A percentile compares a stretch with the other conserved stretches of the same genome.
phyloP scores from a whole-genome alignment of 192 early-diverging fungal species.

The Geosiphon pyriformis region DNA sequence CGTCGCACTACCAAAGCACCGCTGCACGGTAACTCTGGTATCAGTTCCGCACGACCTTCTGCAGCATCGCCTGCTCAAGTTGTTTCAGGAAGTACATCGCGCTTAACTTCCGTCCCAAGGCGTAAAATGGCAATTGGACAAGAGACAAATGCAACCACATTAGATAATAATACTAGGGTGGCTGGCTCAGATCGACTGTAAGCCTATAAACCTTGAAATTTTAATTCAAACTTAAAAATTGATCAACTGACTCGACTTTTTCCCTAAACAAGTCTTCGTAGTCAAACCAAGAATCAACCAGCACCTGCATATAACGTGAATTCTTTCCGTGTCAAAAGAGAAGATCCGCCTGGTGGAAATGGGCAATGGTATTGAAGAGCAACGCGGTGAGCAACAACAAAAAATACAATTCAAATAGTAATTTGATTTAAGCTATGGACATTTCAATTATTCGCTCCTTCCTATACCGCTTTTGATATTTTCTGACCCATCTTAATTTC shows the following conservation, averaged over 20 bases:
- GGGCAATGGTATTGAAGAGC: constrained; percentile 21
- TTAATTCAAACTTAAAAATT: neutral
- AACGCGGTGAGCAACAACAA: too few species aligned
- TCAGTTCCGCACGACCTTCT: constrained; percentile 9
- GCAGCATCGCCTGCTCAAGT: neutral
- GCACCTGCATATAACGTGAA: constrained; percentile 3
- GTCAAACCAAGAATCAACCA: constrained; percentile 21
- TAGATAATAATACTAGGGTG: constrained; percentile 2
- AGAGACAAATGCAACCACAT: constrained; percentile 6
- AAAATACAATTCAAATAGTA: too few species aligned
- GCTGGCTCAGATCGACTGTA: constrained; percentile 26
- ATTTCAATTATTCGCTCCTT: too few species aligned
- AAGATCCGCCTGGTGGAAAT: constrained; percentile 1
- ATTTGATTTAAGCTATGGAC: too few species aligned
- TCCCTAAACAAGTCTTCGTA: constrained; percentile 17
- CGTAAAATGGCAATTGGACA: constrained; percentile 18
- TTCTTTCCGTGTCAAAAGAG: constrained; percentile 15
- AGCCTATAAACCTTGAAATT: constrained; percentile 3
- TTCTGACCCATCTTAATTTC: too few species aligned
- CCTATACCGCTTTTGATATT: too few species aligned
- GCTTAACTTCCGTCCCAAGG: constrained; percentile 21
- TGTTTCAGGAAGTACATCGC: neutral
- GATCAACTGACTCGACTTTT: neutral
- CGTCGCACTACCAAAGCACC: constrained; percentile 12
- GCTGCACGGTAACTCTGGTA: neutral